Conservation (phyloP, 169 alveolate genomes). For the Theileria luwenshuni region DNA sequence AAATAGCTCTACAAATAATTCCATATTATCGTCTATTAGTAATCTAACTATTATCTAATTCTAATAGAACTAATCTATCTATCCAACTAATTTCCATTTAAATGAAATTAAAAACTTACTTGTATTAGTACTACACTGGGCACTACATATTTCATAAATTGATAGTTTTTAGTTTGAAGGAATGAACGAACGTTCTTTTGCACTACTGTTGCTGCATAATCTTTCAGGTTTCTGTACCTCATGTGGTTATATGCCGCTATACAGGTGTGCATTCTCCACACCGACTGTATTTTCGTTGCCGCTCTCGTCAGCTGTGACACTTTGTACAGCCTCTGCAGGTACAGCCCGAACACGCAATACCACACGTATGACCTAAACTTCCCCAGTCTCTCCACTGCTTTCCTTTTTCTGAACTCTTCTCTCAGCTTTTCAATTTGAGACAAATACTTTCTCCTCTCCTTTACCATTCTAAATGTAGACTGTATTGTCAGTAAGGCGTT, state of each 20-base stretch:
- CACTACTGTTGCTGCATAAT: constrained; percentile 60
- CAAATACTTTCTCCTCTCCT: constrained; percentile 35
- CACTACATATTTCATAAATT: not conserved
- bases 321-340: constrained; percentile 13
- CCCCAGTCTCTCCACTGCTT: constrained; percentile 20
- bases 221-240: constrained; percentile 26
- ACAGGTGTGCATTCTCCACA: constrained; percentile 63
- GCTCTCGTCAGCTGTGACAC: constrained; percentile 29
- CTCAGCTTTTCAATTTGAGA: constrained; percentile 19
- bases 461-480: constrained; percentile 43
- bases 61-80: not conserved
- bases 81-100: not conserved
- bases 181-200: constrained; percentile 65
- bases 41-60: not conserved
- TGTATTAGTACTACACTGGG: constrained; percentile 46
- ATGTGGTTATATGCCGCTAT: constrained; percentile 39
- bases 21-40: not conserved
- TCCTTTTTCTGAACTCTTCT: not conserved
- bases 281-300: constrained; percentile 53
- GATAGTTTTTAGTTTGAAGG: constrained; percentile 29
- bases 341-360: constrained; percentile 20
- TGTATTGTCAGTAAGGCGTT: constrained; percentile 39
- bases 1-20: constrained; percentile 11
- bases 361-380: constrained; percentile 8
- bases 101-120: constrained; percentile 3